Percentiles rank a stretch among this genome's conserved stretches.
Conservation (phyloP, 2,329 filamentous ascomycete species). For the Colletotrichum karsti region DNA sequence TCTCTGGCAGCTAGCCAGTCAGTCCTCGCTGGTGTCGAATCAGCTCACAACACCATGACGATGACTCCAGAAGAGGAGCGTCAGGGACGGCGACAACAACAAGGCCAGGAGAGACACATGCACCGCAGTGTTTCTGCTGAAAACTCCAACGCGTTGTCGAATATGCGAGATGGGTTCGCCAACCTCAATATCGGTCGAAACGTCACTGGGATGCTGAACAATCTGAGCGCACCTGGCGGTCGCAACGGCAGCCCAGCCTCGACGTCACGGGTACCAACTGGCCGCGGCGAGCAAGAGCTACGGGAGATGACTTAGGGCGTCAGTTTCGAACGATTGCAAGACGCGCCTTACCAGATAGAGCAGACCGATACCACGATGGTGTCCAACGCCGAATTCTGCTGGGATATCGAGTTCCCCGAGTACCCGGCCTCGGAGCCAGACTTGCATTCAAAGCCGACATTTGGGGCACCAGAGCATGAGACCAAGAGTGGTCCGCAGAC, state of each 20-base stretch:
- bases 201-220: slow-evolving; percentile 51
- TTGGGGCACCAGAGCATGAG: no score
- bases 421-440: not conserved
- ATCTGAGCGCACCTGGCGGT: slow-evolving; percentile 35
- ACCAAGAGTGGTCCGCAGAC: not conserved
- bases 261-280: slow-evolving; percentile 23
- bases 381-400: slow-evolving; percentile 7
- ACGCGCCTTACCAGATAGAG: slow-evolving; percentile 38
- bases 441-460: no score
- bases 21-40: slow-evolving; percentile 68
- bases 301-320: slow-evolving; percentile 56
- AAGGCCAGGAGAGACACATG: slow-evolving; percentile 36
- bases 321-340: slow-evolving; percentile 41
- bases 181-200: slow-evolving; percentile 58
- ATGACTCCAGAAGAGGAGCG: slow-evolving; percentile 48
- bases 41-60: slow-evolving; percentile 60
- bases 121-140: slow-evolving; percentile 56
- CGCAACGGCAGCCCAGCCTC: slow-evolving; percentile 34
- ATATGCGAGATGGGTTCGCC: slow-evolving; percentile 57
- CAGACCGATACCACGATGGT: not conserved
- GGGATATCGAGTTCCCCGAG: not conserved
- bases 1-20: slow-evolving; percentile 54
- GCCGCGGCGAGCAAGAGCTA: slow-evolving; percentile 50
- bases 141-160: slow-evolving; percentile 51
- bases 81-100: slow-evolving; percentile 29